phyloP scores from a whole-genome alignment of 192 early-diverging fungal genomes.

The Coemansia sp. region DNA sequence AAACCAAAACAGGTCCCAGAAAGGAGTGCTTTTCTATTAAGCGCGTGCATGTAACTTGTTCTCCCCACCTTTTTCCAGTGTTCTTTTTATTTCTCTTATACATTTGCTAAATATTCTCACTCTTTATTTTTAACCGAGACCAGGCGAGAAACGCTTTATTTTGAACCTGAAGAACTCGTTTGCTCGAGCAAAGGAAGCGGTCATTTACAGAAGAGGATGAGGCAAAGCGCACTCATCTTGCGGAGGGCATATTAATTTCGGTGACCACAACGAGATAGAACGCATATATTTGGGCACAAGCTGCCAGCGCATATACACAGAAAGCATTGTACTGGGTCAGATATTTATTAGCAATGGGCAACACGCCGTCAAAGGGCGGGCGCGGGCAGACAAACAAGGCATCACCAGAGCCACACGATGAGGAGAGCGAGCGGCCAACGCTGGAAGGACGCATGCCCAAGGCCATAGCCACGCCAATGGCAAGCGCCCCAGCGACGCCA shows the following conservation, averaged over 20 bases:
- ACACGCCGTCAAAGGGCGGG: conserved; percentile 43
- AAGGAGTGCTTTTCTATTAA: not conserved
- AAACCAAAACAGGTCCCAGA: not conserved
- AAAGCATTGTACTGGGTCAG: not conserved
- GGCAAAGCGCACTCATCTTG: conserved; percentile 1
- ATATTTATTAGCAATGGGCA: conserved; percentile 26
- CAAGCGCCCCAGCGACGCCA: conserved; percentile 34
- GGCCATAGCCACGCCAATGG: conserved; percentile 6
- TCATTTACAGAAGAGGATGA: not conserved
- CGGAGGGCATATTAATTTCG: not conserved
- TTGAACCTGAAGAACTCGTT: too few species aligned
- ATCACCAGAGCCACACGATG: not conserved
- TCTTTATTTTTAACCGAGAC: too few species aligned
- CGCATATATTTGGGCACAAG: not conserved
- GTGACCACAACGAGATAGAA: not conserved
- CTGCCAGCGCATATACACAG: not conserved
- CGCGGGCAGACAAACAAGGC: conserved; percentile 22
- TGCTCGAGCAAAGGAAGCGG: too few species aligned
- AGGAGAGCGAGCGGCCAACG: conserved; percentile 18
- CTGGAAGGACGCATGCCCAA: conserved; percentile 25
- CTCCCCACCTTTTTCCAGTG: not conserved
- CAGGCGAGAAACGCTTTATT: too few species aligned
- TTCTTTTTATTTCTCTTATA: not conserved
- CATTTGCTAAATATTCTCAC: not conserved
- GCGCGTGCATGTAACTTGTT: not conserved